Base-by-base conservation (phyloP, 768 basidiomycete species). In the Suillus fuscotomentosus region DNA sequence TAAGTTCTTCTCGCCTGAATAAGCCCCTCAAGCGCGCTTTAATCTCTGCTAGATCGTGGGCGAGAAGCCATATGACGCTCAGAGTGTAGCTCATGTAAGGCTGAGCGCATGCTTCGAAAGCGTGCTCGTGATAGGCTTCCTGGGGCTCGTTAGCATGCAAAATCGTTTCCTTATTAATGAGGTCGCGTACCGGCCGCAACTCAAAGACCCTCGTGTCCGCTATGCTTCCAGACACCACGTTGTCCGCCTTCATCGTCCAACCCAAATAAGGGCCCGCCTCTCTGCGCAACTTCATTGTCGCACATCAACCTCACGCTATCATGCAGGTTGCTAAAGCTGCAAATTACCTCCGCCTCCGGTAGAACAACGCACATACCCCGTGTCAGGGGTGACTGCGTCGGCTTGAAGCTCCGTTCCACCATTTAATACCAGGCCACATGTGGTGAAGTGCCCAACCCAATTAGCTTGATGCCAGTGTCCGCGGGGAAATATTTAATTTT, bases 161-260 rank as follows among this genome's bases (percentile, higher is more conserved):
- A 45, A 50, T 15, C n/a, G 9, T 48, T 38, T 11, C 13, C 6
- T 42, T 27, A 27, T 14, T 13, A 66, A 55, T 61, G 48, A 63
- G 51, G 41, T 14, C 13, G 14, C 22, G 61, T 55, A 67, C 75
- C 66, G 68, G 70, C 64, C 48, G 68, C 71, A 39, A 74, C 61
- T 71, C 75, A 77, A 39, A 77, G 60, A 55, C 82, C 82, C 24
- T 81, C 70, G 64, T 78, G 69, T 8, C 72, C 73, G 0, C 70
- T 76, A 51, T 70, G 70, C 64, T 72, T 76, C 73, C 72, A 77
- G 15, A 70, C 70, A 0, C 84, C 84, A 22, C 81, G 76, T 31
- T 87, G 68, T 70, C 91, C 88, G 2, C 88, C 87, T 75, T 93
- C 87, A 45, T 78, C 74, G 71, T 89, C 82, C 63, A 91, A 68